Base-by-base conservation (phyloP, 2,329 filamentous ascomycete species). In the Arthrocladium fulminans region DNA sequence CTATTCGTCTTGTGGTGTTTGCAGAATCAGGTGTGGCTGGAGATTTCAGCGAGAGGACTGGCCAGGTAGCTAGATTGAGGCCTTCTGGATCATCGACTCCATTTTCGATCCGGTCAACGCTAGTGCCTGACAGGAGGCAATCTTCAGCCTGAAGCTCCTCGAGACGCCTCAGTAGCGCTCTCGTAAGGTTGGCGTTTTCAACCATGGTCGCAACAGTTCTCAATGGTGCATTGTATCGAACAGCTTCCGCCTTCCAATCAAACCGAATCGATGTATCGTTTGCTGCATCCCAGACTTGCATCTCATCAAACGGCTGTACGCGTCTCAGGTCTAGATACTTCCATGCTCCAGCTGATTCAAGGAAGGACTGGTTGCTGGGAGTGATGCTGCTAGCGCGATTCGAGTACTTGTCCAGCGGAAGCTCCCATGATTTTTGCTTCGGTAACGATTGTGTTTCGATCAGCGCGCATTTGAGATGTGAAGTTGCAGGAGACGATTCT, bases 281-380 rank as follows among this genome's bases (percentile, higher is more conserved):
- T 49, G 95, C 80, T 53, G 90, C 94, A 65, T 98, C 92, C 92
- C 94, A 98, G 25, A 97, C 92, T 65, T 95, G 85, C 92, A 98
- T 98, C 59, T 90, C 86, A 51, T 94, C 83, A 66, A 96, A 98
- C 1, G 82, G 77, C 69, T 96, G 89, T 27, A 92, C 79, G 25
- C 92, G 80, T 4, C 79, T 72, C 35, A 74, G 70, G 57, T 86
- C 76, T 52, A 96, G 72, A 61, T 94, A 81, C 5, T 74, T 63
- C 92, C 90, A 97, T 43, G 84, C 88, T 29, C 90, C 92, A 52
- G 94, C 92, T 3, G 76, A 73, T 61, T 86, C 75, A 54, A 97
- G 76, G 61, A 92, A 96, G 2, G 74, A 76, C n/a, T 87, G 84
- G 0, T 89, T 95, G 0, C 84, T 77, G 0, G 90, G 90, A 0